Base-by-base conservation (phyloP, 2,329 filamentous ascomycete species). In the Botrytis aclada region DNA sequence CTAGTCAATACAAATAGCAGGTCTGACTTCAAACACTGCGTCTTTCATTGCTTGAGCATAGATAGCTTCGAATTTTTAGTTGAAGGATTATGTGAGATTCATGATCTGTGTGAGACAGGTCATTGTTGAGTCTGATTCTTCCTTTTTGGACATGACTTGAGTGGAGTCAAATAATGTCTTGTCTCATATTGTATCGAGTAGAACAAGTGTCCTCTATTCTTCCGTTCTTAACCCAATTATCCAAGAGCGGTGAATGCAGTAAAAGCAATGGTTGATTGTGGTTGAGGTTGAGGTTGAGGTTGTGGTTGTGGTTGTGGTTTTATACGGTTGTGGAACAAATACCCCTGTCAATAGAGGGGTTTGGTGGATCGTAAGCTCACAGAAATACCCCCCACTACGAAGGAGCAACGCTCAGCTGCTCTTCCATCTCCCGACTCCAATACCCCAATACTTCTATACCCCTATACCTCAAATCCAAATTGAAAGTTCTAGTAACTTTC, bases 281-380 rank as follows among this genome's bases (percentile, higher is more conserved):
- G 41, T 64, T 29, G 20, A 5, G 20, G 39, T 45, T 16, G 51
- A 29, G n/a, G 39, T 64, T 56, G n/a, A 29, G n/a, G 51, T 56
- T 29, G 20, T 9, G 20, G 39, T 45, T 16, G 51, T 56, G n/a
- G 39, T 64, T 56, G n/a, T 56, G n/a, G 51, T 56, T 56, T 56
- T 56, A 32, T 12, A 43, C 29, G 25, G 29, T 47, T 34, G 62
- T 51, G 32, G 22, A 37, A 51, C 20, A 16, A 7, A 22, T 54
- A 39, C 34, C 64, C 64, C 45, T 54, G 45, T 66, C 25, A 66
- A 66, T 66, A 14, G 63, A 51, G 63, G 63, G 63, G 63, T 66
- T 34, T 34, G 32, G 39, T 43, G 61, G n/a, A 25, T n/a, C 32
- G 10, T 41, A 29, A 43, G 61, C 61, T 63, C 39, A 63, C 41